These are phyloP conservation scores for Candida orba DNA, from an alignment of 805 yeast genomes.

Conservation along the genomic window DNA sequence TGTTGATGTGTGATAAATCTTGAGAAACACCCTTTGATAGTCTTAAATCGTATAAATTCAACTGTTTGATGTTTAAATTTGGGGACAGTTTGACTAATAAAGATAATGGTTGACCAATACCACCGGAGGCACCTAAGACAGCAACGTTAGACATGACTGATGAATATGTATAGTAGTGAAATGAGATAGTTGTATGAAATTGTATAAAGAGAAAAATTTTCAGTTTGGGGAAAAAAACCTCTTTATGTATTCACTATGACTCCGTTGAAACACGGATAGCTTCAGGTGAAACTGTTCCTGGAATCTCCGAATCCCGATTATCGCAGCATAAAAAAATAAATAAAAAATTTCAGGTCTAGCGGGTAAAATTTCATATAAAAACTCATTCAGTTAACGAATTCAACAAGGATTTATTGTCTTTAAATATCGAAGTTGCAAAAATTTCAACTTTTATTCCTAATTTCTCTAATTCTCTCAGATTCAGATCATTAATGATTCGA, in stretches of 20 bases:
- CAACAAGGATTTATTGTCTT: neutral
- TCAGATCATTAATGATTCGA: constrained; percentile 3
- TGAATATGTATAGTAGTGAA: too few species aligned
- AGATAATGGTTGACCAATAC: constrained; percentile 90
- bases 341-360: too few species aligned
- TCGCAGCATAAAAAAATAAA: too few species aligned
- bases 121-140: constrained; percentile 89
- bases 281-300: too few species aligned
- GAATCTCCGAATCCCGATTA: too few species aligned
- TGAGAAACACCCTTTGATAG: constrained; percentile 83
- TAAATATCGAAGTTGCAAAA: constrained; percentile 1
- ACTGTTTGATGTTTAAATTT: constrained; percentile 40
- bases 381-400: too few species aligned
- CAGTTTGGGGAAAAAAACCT: neutral
- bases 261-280: too few species aligned
- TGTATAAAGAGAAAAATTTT: neutral
- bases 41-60: constrained; percentile 81
- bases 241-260: neutral
- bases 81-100: constrained; percentile 68
- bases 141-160: constrained; percentile 52
- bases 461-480: constrained; percentile 5
- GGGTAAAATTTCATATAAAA: too few species aligned
- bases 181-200: too few species aligned
- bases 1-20: constrained; percentile 77
- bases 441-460: neutral